A percentile compares a stretch with the other conserved stretches of the same genome.
These are phyloP conservation scores for Wickerhamomyces sp. DNA, from an alignment of 1,139 yeast species.

Conservation along the genomic window DNA sequence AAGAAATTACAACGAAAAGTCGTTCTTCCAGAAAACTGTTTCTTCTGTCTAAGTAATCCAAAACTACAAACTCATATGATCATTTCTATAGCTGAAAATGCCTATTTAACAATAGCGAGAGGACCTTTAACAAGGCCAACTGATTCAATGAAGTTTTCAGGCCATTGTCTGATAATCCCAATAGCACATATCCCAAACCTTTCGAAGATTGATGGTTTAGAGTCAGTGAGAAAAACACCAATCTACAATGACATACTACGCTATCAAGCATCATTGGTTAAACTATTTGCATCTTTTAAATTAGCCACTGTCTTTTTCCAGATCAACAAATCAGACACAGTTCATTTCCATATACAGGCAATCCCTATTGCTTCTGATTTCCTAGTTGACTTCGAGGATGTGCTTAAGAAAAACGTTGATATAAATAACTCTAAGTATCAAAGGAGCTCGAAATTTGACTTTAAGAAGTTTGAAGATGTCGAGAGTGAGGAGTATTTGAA, in stretches of 20 bases:
- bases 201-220: constrained; percentile 13
- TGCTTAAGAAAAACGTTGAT: constrained; percentile 37
- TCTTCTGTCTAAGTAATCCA: constrained; percentile 82
- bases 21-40: constrained; percentile 58
- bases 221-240: constrained; percentile 24
- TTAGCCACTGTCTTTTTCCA: constrained; percentile 57
- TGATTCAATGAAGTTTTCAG: constrained; percentile 51
- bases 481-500: constrained; percentile 26
- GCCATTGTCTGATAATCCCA: constrained; percentile 83
- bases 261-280: constrained; percentile 42
- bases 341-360: constrained; percentile 64
- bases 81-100: constrained; percentile 61
- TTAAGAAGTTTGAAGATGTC: constrained; percentile 28
- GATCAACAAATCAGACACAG: constrained; percentile 48
- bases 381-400: constrained; percentile 34
- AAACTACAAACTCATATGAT: constrained; percentile 77
- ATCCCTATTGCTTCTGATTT: constrained; percentile 50
- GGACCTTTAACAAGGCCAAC: constrained; percentile 70
- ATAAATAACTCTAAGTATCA: constrained; percentile 47
- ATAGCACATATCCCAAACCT: constrained; percentile 61
- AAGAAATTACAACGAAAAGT: constrained; percentile 22
- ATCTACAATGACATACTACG: constrained; percentile 37
- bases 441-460: constrained; percentile 40
- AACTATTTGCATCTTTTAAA: constrained; percentile 35
- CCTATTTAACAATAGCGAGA: constrained; percentile 76